A percentile compares a stretch with the other conserved stretches of the same genome.
phyloP scores from a whole-genome alignment of 2,329 filamentous ascomycete species.

The Sordariomycetes sp. region DNA sequence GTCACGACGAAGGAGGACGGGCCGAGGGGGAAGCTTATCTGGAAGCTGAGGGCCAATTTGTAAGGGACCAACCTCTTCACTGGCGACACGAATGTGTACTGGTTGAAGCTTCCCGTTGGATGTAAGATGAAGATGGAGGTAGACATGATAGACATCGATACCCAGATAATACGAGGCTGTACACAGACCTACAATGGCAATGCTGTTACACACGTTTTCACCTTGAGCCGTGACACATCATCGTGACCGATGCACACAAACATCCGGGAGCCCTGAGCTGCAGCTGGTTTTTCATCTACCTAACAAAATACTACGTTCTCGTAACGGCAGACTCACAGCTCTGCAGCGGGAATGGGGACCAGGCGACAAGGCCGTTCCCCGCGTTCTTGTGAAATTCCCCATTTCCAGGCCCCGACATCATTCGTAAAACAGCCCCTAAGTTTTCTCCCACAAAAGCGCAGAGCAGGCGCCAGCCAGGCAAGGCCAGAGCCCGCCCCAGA shows the following conservation, averaged over 20 bases:
- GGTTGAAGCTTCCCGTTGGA: neutral
- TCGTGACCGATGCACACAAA: neutral
- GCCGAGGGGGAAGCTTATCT: conserved; percentile 40
- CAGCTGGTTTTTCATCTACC: conserved; percentile 6
- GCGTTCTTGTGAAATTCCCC: conserved; percentile 51
- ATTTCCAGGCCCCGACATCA: conserved; percentile 18
- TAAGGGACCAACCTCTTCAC: neutral
- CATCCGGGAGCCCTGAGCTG: conserved; percentile 3
- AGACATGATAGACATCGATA: neutral
- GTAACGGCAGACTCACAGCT: neutral
- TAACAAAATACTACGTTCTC: neutral
- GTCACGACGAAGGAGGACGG: conserved; percentile 64
- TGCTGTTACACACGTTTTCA: neutral
- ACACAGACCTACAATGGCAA: neutral
- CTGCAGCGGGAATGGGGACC: conserved; percentile 44
- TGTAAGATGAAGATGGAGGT: neutral
- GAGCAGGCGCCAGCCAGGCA: conserved; percentile 5
- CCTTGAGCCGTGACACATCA: neutral
- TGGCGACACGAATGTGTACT: neutral
- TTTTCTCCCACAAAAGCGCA: conserved; percentile 24
- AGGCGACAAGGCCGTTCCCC: conserved; percentile 58
- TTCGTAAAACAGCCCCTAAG: conserved; percentile 38
- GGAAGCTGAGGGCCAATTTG: conserved; percentile 30
- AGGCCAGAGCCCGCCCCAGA: neutral
- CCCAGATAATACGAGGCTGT: neutral